These are phyloP conservation scores for Daldinia vernicosa DNA, from an alignment of 495 filamentous ascomycete species.

Conservation along the genomic window DNA sequence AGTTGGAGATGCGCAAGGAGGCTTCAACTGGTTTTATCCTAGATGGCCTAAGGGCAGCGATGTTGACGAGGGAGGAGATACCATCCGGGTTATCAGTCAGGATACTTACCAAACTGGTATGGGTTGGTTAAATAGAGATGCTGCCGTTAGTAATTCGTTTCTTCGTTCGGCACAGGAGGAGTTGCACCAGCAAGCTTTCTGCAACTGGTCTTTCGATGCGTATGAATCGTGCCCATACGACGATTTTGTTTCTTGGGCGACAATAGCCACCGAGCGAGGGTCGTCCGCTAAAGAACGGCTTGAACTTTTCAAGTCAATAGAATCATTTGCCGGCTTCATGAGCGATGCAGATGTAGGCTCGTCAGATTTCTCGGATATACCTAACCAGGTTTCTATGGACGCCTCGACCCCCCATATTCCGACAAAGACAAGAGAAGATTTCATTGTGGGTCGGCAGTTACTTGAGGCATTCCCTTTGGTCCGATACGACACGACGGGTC, in stretches of 20 bases:
- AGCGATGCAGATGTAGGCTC: slow-evolving; percentile 62
- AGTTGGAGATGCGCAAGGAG: slow-evolving; percentile 86
- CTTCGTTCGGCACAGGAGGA: slow-evolving; percentile 57
- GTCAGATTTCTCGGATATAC: slow-evolving; percentile 10
- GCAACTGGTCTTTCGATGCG: slow-evolving; percentile 65
- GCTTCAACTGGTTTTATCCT: slow-evolving; percentile 88
- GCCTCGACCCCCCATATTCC: slow-evolving; percentile 66
- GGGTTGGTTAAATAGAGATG: slow-evolving; percentile 76
- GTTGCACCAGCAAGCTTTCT: slow-evolving; percentile 62
- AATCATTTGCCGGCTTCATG: slow-evolving; percentile 50
- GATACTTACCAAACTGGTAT: slow-evolving; percentile 80
- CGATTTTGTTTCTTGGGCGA: slow-evolving; percentile 46
- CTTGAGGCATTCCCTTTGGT: slow-evolving; percentile 59
- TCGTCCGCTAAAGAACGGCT: slow-evolving; percentile 32
- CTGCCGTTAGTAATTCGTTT: slow-evolving; percentile 31
- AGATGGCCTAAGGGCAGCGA: slow-evolving; percentile 76
- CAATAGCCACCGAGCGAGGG: slow-evolving; percentile 33
- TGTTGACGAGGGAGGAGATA: slow-evolving; percentile 69
- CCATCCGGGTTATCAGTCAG: slow-evolving; percentile 81
- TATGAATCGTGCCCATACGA: slow-evolving; percentile 53
- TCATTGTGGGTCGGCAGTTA: slow-evolving; percentile 67
- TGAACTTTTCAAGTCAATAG: slow-evolving; percentile 46
- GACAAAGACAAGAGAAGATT: slow-evolving; percentile 69
- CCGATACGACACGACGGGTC: slow-evolving; percentile 38
- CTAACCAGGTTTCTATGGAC: slow-evolving; percentile 63